Evolutionary conservation across 305 asterid species (phyloP).

Genomic region (Fraxinus platypoda): DNA sequence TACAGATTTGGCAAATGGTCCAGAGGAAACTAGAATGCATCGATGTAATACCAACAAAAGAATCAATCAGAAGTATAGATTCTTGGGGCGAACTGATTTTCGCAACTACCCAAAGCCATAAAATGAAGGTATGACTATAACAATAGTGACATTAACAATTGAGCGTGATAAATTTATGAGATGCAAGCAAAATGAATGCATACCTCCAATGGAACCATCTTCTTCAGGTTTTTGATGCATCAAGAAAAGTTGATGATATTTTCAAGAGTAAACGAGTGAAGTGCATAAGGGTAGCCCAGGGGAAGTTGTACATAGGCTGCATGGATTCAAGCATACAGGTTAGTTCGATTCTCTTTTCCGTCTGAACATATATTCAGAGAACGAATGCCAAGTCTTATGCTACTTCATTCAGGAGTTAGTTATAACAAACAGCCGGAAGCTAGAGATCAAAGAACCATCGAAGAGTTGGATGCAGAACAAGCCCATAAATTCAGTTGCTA

Average conservation of each 20-base stretch:
- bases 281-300: slow-evolving; percentile 52
- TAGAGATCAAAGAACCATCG: slow-evolving; percentile 69
- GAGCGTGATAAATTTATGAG: background rate
- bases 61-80: slow-evolving; percentile 56
- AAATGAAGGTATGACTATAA: slow-evolving; percentile 55
- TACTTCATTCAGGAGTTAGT: slow-evolving; percentile 50
- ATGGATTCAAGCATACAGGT: slow-evolving; percentile 81
- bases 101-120: slow-evolving; percentile 54
- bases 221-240: slow-evolving; percentile 56
- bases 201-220: background rate
- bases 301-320: slow-evolving; percentile 83
- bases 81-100: slow-evolving; percentile 67
- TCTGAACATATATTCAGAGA: background rate
- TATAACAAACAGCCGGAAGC: slow-evolving; percentile 57
- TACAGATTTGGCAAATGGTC: slow-evolving; percentile 75
- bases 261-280: slow-evolving; percentile 70
- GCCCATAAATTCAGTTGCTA: slow-evolving; percentile 60
- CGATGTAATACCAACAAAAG: slow-evolving; percentile 73
- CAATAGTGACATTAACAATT: background rate
- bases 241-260: slow-evolving; percentile 56
- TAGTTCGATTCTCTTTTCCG: background rate
- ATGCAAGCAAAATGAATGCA: background rate
- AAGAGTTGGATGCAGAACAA: slow-evolving; percentile 76
- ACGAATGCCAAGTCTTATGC: background rate
- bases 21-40: slow-evolving; percentile 59